phyloP scores from a whole-genome alignment of 352 stramenopile species.

The Blastocystis sp. region DNA sequence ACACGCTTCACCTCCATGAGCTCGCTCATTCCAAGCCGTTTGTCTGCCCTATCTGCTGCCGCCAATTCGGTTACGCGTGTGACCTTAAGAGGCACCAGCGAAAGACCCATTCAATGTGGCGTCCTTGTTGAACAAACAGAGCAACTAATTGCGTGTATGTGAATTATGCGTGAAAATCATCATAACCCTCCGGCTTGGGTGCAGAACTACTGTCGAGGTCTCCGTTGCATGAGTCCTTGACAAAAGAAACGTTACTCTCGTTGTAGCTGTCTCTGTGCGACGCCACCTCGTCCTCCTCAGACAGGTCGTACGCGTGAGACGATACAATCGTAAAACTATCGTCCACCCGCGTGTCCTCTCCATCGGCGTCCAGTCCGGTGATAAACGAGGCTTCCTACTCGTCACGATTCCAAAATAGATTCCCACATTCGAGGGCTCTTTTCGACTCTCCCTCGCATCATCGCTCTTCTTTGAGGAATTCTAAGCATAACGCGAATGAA shows the following conservation, averaged over 20 bases:
- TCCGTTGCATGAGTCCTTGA: conserved; percentile 30
- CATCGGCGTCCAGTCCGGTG: neutral
- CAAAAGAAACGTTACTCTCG: conserved; percentile 39
- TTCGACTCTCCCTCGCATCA: neutral
- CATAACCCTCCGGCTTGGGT: neutral
- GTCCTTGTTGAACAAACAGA: conserved; percentile 31
- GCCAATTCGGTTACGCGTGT: conserved; percentile 64
- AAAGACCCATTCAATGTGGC: conserved; percentile 18
- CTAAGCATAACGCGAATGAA: conserved; percentile 1
- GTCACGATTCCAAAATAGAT: neutral
- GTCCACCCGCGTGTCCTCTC: neutral
- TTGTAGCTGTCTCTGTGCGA: conserved; percentile 26
- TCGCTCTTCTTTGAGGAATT: neutral
- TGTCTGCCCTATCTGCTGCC: conserved; percentile 50
- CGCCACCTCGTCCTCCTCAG: conserved; percentile 44
- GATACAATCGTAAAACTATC: conserved; percentile 53
- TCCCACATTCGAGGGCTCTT: neutral
- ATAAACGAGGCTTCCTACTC: neutral
- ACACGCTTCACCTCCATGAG: conserved; percentile 58
- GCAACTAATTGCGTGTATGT: neutral
- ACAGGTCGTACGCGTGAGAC: conserved; percentile 67
- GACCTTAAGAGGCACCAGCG: conserved; percentile 54
- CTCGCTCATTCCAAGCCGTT: conserved; percentile 52
- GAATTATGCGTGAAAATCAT: conserved; percentile 15
- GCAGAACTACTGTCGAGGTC: neutral